Evolutionary conservation across 176 grass and related monocot genomes (phyloP).

Genomic region (Zizania latifolia): DNA sequence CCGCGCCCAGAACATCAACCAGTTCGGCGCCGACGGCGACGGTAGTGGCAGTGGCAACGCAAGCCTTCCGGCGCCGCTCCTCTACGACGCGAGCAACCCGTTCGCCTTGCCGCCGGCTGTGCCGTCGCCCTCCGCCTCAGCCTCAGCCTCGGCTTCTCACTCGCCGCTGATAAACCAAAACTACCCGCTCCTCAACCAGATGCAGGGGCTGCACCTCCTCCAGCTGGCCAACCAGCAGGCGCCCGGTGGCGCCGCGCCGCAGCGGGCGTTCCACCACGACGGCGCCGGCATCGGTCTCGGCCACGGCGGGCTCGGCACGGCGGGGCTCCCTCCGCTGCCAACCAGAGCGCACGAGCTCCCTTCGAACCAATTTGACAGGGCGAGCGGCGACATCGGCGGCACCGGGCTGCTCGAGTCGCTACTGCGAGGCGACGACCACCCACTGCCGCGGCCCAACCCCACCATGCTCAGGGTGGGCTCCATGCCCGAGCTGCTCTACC

Average conservation of each 20-base stretch:
- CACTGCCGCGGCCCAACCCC: not conserved
- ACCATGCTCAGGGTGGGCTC: conserved; percentile 24
- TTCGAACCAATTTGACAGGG: conserved; percentile 40
- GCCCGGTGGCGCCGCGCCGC: not conserved
- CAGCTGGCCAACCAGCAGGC: not conserved
- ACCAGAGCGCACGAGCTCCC: conserved; percentile 23
- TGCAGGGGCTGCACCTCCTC: conserved; percentile 29
- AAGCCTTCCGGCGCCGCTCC: not conserved
- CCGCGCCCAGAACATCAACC: conserved; percentile 22
- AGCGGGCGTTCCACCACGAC: conserved; percentile 17
- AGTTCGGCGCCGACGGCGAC: not conserved
- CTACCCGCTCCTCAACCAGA: conserved; percentile 39
- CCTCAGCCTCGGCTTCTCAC: not conserved
- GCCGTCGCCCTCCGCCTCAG: not conserved
- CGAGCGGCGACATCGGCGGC: not conserved
- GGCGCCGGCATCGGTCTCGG: not conserved
- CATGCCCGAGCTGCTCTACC: conserved; percentile 40
- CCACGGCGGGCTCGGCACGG: not conserved
- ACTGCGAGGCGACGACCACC: conserved; percentile 25
- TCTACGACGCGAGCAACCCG: conserved; percentile 26
- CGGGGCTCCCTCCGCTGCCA: conserved; percentile 20
- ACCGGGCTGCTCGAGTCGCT: conserved; percentile 33
- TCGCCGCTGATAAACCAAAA: conserved; percentile 34
- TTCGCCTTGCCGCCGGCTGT: conserved; percentile 19
- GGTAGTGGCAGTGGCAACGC: not conserved